Evolutionary conservation across 1,284 basidiomycete genomes (phyloP).

Genomic region (Hymenochaete sp.): DNA sequence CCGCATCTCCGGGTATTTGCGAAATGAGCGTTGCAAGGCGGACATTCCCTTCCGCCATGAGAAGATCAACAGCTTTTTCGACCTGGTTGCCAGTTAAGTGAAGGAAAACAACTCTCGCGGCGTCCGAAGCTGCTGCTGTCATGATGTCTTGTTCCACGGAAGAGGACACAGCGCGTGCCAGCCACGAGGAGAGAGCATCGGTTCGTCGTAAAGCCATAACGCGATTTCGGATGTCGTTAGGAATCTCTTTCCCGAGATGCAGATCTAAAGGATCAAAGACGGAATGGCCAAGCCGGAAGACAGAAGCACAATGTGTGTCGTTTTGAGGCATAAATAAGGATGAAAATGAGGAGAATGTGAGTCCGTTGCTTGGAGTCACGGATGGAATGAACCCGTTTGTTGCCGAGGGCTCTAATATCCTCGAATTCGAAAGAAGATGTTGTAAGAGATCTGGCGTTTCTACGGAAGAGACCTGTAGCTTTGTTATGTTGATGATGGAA

Average conservation of each 20-base stretch:
- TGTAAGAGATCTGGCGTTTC: slow-evolving; percentile 48
- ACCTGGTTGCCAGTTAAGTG: slow-evolving; percentile 85
- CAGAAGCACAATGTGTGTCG: slow-evolving; percentile 63
- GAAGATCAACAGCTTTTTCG: slow-evolving; percentile 71
- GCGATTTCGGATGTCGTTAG: slow-evolving; percentile 52
- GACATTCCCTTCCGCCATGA: slow-evolving; percentile 70
- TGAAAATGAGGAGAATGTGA: slow-evolving; percentile 78
- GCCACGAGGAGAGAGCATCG: slow-evolving; percentile 79
- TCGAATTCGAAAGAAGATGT: slow-evolving; percentile 72
- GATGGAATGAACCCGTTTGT: slow-evolving; percentile 51
- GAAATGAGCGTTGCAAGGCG: slow-evolving; percentile 90
- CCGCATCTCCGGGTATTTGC: slow-evolving; percentile 77
- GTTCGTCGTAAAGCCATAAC: slow-evolving; percentile 66
- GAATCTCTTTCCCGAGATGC: slow-evolving; percentile 45
- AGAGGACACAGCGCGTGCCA: slow-evolving; percentile 67
- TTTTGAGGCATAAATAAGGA: slow-evolving; percentile 68
- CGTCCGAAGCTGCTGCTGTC: slow-evolving; percentile 35
- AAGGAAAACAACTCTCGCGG: slow-evolving; percentile 58
- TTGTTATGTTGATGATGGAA: slow-evolving; percentile 43
- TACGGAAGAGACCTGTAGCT: slow-evolving; percentile 35
- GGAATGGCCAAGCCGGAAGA: slow-evolving; percentile 86
- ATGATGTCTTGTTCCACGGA: slow-evolving; percentile 72
- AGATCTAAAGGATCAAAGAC: slow-evolving; percentile 82
- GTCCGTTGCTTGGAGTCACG: slow-evolving; percentile 43
- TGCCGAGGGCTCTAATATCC: slow-evolving; percentile 44